Percentiles rank a stretch among this genome's conserved stretches.
Conservation (phyloP, 2,329 filamentous ascomycete genomes). For the Clarireedia paspali region DNA sequence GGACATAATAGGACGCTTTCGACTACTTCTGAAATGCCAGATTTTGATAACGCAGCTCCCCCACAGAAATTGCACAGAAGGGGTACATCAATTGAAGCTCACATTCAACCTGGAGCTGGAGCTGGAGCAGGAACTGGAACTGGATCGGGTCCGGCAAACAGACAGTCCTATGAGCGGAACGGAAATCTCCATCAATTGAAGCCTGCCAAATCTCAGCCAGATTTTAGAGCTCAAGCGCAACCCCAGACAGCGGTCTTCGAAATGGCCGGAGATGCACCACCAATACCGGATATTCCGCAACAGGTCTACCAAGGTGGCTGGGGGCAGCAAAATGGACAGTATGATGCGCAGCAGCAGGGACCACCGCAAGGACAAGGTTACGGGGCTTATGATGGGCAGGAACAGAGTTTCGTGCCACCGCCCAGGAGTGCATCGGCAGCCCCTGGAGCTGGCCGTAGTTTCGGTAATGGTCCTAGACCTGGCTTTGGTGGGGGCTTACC, state of each 20-base stretch:
- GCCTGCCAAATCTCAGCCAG: constrained; percentile 59
- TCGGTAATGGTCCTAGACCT: constrained; percentile 14
- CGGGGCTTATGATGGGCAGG: constrained; percentile 14
- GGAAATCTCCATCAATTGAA: constrained; percentile 37
- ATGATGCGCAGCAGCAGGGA: constrained; percentile 10
- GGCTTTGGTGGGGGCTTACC: constrained; percentile 13
- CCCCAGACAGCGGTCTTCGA: constrained; percentile 65
- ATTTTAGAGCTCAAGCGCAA: constrained; percentile 42
- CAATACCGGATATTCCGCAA: constrained; percentile 38
- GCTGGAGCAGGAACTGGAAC: background rate
- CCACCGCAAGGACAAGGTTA: constrained; percentile 12
- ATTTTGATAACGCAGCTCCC: constrained; percentile 22
- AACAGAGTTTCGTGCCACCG: constrained; percentile 22
- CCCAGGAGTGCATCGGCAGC: constrained; percentile 24
- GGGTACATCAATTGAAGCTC: constrained; percentile 25
- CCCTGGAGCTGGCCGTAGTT: constrained; percentile 14
- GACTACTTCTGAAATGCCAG: constrained; percentile 25
- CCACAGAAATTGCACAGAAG: constrained; percentile 14
- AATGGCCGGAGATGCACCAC: constrained; percentile 57
- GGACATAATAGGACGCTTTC: constrained; percentile 16
- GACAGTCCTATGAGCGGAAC: constrained; percentile 30
- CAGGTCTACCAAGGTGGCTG: constrained; percentile 19
- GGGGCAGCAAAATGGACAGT: constrained; percentile 18
- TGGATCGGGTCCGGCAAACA: background rate
- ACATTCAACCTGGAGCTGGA: constrained; percentile 18